phyloP scores from a whole-genome alignment of 2,329 filamentous ascomycete species.

The Apiospora koreana region DNA sequence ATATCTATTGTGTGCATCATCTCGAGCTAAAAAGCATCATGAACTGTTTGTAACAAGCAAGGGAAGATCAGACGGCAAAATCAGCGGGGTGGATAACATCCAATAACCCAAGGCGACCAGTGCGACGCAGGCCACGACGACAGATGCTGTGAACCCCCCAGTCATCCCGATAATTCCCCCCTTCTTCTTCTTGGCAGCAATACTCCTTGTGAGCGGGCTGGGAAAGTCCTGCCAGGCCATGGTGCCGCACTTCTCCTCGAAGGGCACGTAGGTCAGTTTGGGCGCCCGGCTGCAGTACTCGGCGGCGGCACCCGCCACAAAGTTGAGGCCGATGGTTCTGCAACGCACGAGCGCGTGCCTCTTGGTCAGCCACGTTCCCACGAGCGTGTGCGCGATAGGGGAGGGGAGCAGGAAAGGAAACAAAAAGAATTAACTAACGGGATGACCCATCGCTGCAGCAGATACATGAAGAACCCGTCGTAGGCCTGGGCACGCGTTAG shows the following conservation, averaged over 20 bases:
- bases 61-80: background rate
- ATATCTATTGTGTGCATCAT: background rate
- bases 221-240: background rate
- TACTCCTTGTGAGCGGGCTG: background rate
- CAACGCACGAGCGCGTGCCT: background rate
- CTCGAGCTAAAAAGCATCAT: background rate
- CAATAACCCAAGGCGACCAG: background rate
- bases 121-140: background rate
- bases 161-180: background rate
- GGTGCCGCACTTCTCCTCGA: background rate
- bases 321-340: background rate
- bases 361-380: background rate
- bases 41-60: background rate
- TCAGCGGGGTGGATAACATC: background rate
- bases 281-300: background rate
- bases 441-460: background rate
- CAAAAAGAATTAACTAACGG: background rate
- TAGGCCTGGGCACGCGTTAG: background rate
- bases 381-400: background rate
- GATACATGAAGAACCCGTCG: background rate
- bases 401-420: background rate
- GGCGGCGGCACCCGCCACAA: background rate
- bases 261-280: background rate
- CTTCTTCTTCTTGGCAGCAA: background rate
- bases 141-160: too few species aligned